Evolutionary conservation across 2,329 filamentous ascomycete species (phyloP), one percentile per base, ranked within the genome.

Genomic region (Dothistroma pini): DNA sequence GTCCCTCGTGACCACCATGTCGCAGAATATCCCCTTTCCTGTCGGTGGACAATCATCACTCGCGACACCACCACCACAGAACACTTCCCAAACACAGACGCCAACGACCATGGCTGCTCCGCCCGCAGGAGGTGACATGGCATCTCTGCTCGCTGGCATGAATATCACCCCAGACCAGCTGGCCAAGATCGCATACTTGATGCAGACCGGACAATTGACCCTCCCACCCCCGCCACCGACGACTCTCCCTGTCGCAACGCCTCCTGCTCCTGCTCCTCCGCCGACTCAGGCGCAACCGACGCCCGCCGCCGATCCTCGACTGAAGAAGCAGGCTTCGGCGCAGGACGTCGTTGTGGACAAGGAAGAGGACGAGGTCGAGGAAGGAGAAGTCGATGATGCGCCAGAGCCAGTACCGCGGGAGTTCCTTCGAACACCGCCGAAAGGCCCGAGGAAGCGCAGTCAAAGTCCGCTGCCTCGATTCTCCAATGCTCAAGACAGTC

Each of bases 281-380:
- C 59, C 60, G 16, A 50, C 31, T 25, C 53, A 19, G 25, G 55
- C 55, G 35, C 56, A 53, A 14, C 31, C 29, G 8, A 34, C 41
- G 19, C 51, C 56, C 12, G 19, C n/a, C n/a, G 19, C 38, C 14
- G 52, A 60, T 35, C 14, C 51, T 35, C 51, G 31, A 53, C 31
- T 53, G 29, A 14, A 35, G 11, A 11, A 11, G 16, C 51, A 34
- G 51, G 25, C 31, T 19, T 29, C 51, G n/a, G 56, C 59, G 25
- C 16, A 57, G 38, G 63, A 63, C 59, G 55, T 74, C 54, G 72
- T 79, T 51, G 74, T 74, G 58, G 81, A 83, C 59, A 77, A 77
- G 59, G 90, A 95, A 70, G 90, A 96, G 69, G 90, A 89, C 16
- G 91, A 96, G 73, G 74, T 95, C 64, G 90, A 93, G 68, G 89